Evolutionary conservation across 2,329 filamentous ascomycete species (phyloP).

Genomic region (Epicoccum sorghinum): DNA sequence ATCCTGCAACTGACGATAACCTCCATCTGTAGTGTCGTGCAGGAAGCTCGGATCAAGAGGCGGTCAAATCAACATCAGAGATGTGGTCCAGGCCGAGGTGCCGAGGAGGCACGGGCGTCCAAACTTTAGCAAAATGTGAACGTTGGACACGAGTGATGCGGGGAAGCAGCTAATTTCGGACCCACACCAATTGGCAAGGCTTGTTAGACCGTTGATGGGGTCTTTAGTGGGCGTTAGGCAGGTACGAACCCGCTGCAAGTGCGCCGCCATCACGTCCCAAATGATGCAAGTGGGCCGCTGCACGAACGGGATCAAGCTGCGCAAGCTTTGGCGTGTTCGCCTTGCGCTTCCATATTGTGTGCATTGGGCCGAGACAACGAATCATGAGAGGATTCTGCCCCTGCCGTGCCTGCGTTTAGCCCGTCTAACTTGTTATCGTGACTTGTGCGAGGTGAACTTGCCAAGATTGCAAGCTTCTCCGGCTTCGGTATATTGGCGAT

Average conservation of each 20-base stretch:
- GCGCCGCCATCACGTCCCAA: conserved; percentile 17
- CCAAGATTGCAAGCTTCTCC: conserved; percentile 8
- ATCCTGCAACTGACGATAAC: not conserved
- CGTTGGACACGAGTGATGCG: conserved; percentile 12
- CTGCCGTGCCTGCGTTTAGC: conserved; percentile 16
- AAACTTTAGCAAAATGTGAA: conserved; percentile 3
- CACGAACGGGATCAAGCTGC: conserved; percentile 20
- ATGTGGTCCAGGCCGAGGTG: conserved; percentile 8
- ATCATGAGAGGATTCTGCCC: conserved; percentile 6
- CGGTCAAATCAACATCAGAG: conserved; percentile 4
- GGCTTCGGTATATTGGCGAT: conserved; percentile 5
- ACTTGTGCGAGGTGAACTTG: conserved; percentile 5
- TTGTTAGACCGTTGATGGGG: conserved; percentile 1
- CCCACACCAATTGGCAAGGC: conserved; percentile 4
- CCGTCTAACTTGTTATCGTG: conserved; percentile 4
- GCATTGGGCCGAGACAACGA: conserved; percentile 15
- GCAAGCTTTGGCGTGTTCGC: conserved; percentile 31
- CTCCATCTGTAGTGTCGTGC: not conserved
- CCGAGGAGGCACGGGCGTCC: conserved; percentile 10
- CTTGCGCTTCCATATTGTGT: conserved; percentile 23
- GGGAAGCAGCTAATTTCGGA: conserved; percentile 5
- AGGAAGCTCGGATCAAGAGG: not conserved
- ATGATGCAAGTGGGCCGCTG: conserved; percentile 21
- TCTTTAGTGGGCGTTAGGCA: conserved; percentile 9
- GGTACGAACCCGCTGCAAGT: conserved; percentile 20